Evolutionary conservation across 257 asterid genomes (phyloP), one percentile per base, ranked within the genome.

Genomic region (Solanum tacnaense): DNA sequence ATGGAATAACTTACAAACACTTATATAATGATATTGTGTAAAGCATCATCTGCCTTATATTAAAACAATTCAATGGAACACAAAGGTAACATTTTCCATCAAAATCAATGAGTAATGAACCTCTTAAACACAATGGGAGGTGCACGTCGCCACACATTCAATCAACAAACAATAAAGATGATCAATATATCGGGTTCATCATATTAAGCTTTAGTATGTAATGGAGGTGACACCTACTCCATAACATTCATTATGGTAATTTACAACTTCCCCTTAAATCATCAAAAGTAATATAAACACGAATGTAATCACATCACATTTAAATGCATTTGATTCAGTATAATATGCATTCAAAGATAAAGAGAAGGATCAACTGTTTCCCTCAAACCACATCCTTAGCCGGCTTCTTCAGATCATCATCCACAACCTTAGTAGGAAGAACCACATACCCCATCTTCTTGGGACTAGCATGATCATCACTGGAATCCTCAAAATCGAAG

Each of bases 311-410:
- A 72, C 27, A 72, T 20, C 10, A 73, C 52, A 74, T 34, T 21
- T 21, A 74, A 20, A 74, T 9, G 82, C 52, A 12, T 36, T 74
- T 21, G 52, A 44, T 44, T 74, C 81, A 21, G 9, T 74, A 74
- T 21, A 36, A 74, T 36, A 74, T 11, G 52, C 52, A 74, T 36
- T 36, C 32, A 73, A 10, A 34, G 27, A 73, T 34, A 25, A 73
- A 34, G 27, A 73, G 27, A 5, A 88, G 85, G 23, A 88, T 67
- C 39, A 20, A 73, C 9, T 36, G 82, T 9, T 74, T 18, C 67
- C 36, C 72, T 94, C 96, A 95, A 89, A 90, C 95, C 74, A 81
- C 93, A 89, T 91, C 94, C 91, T 91, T 91, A 16, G 93, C 92
- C 9, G 92, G 88, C 93, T 92, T 93, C 91, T 89, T 92, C 84